These are phyloP conservation scores for Cutaneotrichosporon sp. DNA, from an alignment of 1,284 basidiomycete species.

Conservation along the genomic window DNA sequence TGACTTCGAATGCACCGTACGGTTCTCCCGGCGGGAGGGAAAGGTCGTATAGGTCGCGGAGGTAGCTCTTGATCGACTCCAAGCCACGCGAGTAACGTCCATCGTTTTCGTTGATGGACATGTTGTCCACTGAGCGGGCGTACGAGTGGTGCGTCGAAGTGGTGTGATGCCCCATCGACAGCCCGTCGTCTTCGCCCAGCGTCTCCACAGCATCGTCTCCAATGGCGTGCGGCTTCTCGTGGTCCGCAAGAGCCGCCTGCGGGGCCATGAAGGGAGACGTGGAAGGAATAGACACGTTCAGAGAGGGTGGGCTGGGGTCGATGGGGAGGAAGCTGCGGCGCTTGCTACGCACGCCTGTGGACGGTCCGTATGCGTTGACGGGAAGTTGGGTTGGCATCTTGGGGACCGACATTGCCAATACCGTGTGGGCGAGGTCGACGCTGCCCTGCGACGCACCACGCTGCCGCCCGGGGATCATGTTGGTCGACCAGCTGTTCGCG, in stretches of 20 bases:
- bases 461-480: conserved; percentile 13
- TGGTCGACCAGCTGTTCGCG: conserved; percentile 19
- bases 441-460: conserved; percentile 17
- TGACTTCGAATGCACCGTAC: conserved; percentile 48
- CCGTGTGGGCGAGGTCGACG: not conserved
- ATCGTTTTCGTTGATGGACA: conserved; percentile 29
- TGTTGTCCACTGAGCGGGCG: conserved; percentile 10
- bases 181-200: conserved; percentile 22
- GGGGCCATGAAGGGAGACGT: conserved; percentile 61
- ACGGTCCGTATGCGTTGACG: not conserved
- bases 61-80: conserved; percentile 87
- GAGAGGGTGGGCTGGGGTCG: conserved; percentile 57
- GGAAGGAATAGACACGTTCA: conserved; percentile 59
- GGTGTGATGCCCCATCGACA: conserved; percentile 13
- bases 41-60: conserved; percentile 91
- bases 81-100: conserved; percentile 59
- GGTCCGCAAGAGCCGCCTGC: conserved; percentile 22
- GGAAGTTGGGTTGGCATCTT: not conserved
- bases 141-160: conserved; percentile 6
- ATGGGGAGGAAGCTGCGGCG: conserved; percentile 82
- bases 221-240: conserved; percentile 1
- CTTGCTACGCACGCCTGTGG: conserved; percentile 50
- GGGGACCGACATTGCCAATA: conserved; percentile 2
- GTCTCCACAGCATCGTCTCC: conserved; percentile 25
- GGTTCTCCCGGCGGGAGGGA: conserved; percentile 46